These are phyloP conservation scores for Sphagnum tenellum DNA, from an alignment of 225 moss, liverwort and hornwort genomes.

Conservation along the genomic window DNA sequence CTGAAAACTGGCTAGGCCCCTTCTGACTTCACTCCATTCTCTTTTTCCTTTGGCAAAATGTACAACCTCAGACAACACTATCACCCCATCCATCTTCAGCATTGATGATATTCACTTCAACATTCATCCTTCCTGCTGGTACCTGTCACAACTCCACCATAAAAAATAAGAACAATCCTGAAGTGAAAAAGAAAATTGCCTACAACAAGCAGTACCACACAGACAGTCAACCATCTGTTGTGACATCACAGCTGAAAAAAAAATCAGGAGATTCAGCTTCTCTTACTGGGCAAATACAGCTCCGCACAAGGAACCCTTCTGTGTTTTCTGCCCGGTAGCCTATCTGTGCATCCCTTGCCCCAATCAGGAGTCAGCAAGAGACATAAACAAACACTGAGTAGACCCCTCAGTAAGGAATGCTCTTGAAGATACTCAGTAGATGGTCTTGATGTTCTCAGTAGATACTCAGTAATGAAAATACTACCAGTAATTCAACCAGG, in stretches of 20 bases:
- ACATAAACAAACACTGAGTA: no score
- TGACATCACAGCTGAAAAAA: background rate
- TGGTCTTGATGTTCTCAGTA: no score
- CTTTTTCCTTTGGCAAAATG: background rate
- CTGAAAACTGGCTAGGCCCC: no score
- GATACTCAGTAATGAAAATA: no score
- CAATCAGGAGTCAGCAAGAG: no score
- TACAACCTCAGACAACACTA: constrained; percentile 19
- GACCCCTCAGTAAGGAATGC: no score
- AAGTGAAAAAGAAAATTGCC: no score
- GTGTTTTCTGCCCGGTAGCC: constrained; percentile 68
- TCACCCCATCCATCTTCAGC: constrained; percentile 72
- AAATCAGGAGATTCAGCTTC: background rate
- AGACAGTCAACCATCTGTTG: background rate
- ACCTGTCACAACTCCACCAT: constrained; percentile 37
- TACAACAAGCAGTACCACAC: no score
- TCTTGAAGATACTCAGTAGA: no score
- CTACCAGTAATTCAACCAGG: no score
- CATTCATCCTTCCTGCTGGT: constrained; percentile 46
- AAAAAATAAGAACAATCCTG: background rate
- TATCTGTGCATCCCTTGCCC: constrained; percentile 26
- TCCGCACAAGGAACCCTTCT: constrained; percentile 64
- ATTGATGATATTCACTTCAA: constrained; percentile 67
- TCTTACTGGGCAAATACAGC: constrained; percentile 86
- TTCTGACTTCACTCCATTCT: no score